Evolutionary conservation across 2,329 filamentous ascomycete genomes (phyloP), one percentile per base, ranked within the genome.

Genomic region (Sclerotiophoma versabilis): DNA sequence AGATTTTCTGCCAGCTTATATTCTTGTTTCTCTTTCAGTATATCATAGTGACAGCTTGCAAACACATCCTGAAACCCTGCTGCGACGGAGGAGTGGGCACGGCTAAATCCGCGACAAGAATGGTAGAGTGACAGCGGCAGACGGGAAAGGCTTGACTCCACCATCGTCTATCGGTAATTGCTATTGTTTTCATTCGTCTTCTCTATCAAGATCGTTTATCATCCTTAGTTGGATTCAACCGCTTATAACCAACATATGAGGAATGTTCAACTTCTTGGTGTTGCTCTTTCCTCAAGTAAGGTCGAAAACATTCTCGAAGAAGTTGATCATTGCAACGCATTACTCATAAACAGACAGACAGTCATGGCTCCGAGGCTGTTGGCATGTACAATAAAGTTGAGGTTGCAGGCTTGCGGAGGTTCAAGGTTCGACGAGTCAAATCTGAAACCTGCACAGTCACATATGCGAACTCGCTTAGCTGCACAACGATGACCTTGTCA

Each of bases 51-150:
- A 53, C 53, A 54, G 29, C 58, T 47, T 55, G 57, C 44, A 57
- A 56, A 54, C 55, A 27, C 42, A 43, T 52, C 43, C 62, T 71
- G 70, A 73, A 73, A 73, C 70, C 41, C 41, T 60, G 26, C 58
- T 74, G 70, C 70, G 62, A 73, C 71, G 66, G 46, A 64, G 51
- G 51, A 54, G 51, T 41, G 27, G 39, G 27, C 29, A 41, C 33
- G 39, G 45, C 29, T 44, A 30, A 41, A 49, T n/a, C 39, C 51
- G 51, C 51, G 51, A 54, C 51, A 45, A 25, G 23, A 39, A 41
- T 45, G 42, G 39, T 17, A 36, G 19, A 49, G 23, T 49, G 51
- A 54, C 51, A 49, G 51, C 51, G 51, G 51, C 46, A 41, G 23
- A 45, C 34, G 33, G 46, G 45, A 54, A 30, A 22, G 25, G 20